These are phyloP conservation scores for Daldinia childiae DNA, from an alignment of 495 filamentous ascomycete genomes.

Conservation along the genomic window DNA sequence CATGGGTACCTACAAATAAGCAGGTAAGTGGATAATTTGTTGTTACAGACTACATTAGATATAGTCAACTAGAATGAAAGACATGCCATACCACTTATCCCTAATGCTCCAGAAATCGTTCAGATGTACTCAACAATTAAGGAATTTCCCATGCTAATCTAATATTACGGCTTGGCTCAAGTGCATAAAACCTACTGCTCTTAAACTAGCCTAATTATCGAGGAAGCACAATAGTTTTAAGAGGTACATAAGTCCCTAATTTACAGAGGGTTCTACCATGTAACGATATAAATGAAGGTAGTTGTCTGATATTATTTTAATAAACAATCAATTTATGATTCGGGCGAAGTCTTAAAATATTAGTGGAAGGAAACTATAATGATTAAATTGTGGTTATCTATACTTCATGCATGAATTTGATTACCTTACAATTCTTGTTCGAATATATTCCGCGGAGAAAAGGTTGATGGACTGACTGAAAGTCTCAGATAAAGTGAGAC, in stretches of 20 bases:
- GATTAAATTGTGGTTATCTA: too few species aligned
- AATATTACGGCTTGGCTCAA: background rate
- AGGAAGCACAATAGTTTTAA: background rate
- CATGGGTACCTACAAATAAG: background rate
- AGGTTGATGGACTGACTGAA: background rate
- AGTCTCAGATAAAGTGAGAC: background rate
- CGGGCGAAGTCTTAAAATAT: too few species aligned
- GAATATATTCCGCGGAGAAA: background rate
- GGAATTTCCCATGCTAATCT: slow-evolving; percentile 11
- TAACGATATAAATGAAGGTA: background rate
- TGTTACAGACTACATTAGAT: background rate
- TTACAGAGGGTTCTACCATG: background rate
- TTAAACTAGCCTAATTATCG: background rate
- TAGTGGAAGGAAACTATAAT: too few species aligned
- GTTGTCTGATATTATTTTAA: too few species aligned
- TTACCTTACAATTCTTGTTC: background rate
- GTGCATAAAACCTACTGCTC: background rate
- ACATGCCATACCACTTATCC: background rate
- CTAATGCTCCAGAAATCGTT: background rate
- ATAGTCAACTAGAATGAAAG: background rate
- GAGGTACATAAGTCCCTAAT: too few species aligned
- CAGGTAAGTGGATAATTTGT: background rate
- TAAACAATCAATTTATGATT: too few species aligned
- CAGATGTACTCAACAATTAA: slow-evolving; percentile 2
- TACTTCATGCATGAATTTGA: background rate